Percentiles rank a stretch among this genome's conserved stretches.
These are phyloP conservation scores for Aspergillus indologenus DNA, from an alignment of 495 filamentous ascomycete genomes.

Conservation along the genomic window DNA sequence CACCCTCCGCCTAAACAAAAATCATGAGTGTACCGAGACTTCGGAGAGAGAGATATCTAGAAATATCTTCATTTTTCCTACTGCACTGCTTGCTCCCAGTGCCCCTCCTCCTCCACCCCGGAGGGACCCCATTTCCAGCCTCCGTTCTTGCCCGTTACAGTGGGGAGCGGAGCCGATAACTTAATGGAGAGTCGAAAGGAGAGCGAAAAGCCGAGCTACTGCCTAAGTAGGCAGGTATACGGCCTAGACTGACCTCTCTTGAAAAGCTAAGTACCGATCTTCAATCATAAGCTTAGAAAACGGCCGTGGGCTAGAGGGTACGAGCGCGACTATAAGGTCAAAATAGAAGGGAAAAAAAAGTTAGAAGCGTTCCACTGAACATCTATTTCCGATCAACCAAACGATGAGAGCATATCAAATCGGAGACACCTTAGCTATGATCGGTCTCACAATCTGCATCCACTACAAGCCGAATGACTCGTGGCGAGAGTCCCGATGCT, in stretches of 20 bases:
- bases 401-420: not conserved
- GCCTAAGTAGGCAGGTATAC: conserved; percentile 1
- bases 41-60: no score
- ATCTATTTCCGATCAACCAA: not conserved
- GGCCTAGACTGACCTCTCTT: not conserved
- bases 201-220: not conserved
- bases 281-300: not conserved
- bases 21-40: not conserved
- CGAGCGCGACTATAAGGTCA: not conserved
- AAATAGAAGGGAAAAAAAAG: not conserved
- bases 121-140: not conserved
- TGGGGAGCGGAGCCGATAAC: not conserved
- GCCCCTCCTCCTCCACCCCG: not conserved
- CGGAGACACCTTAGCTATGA: not conserved
- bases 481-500: not conserved
- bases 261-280: not conserved
- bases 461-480: not conserved
- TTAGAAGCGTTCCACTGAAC: not conserved
- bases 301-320: not conserved
- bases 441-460: not conserved
- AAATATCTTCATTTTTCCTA: no score
- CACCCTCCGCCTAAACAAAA: not conserved
- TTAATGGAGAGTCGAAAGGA: not conserved
- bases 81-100: not conserved
- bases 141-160: not conserved